Evolutionary conservation across 306 rosid species (phyloP).

Genomic region (Vigna angularis): DNA sequence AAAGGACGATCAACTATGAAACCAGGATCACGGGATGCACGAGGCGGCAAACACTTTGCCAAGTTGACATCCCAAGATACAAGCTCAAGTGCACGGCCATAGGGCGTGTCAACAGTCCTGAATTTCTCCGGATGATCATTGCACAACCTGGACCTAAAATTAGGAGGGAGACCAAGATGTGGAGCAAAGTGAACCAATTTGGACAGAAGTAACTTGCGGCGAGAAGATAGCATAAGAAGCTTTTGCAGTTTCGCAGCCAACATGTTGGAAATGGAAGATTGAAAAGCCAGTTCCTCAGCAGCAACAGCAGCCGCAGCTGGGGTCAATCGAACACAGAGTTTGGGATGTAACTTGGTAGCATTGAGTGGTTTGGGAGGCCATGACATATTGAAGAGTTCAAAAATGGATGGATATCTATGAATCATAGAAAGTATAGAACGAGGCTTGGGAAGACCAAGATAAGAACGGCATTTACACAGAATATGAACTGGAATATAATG

Average conservation of each 20-base stretch:
- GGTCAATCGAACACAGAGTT: slow-evolving; percentile 89
- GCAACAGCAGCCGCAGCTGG: slow-evolving; percentile 88
- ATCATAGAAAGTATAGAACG: slow-evolving; percentile 80
- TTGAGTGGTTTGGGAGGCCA: slow-evolving; percentile 72
- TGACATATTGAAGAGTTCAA: slow-evolving; percentile 73
- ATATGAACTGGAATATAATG: slow-evolving; percentile 77
- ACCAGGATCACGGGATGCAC: slow-evolving; percentile 49
- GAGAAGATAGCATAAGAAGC: slow-evolving; percentile 88
- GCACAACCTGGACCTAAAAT: slow-evolving; percentile 82
- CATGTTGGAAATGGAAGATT: slow-evolving; percentile 56
- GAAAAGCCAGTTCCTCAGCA: slow-evolving; percentile 62
- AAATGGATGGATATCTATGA: slow-evolving; percentile 80
- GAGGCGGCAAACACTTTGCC: slow-evolving; percentile 66
- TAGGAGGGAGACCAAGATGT: slow-evolving; percentile 89
- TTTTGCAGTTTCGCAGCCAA: slow-evolving; percentile 90
- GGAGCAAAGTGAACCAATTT: slow-evolving; percentile 94
- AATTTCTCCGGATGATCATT: slow-evolving; percentile 81
- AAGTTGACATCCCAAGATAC: slow-evolving; percentile 71
- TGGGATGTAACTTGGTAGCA: slow-evolving; percentile 76
- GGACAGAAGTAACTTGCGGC: slow-evolving; percentile 67
- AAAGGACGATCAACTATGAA: slow-evolving; percentile 90
- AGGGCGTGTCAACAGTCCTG: slow-evolving; percentile 79
- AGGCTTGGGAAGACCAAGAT: slow-evolving; percentile 70
- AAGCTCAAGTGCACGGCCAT: slow-evolving; percentile 96
- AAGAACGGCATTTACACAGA: slow-evolving; percentile 80